These are phyloP conservation scores for Cyclostephanos invisitatus DNA, from an alignment of 108 stramenopile genomes.

Conservation along the genomic window DNA sequence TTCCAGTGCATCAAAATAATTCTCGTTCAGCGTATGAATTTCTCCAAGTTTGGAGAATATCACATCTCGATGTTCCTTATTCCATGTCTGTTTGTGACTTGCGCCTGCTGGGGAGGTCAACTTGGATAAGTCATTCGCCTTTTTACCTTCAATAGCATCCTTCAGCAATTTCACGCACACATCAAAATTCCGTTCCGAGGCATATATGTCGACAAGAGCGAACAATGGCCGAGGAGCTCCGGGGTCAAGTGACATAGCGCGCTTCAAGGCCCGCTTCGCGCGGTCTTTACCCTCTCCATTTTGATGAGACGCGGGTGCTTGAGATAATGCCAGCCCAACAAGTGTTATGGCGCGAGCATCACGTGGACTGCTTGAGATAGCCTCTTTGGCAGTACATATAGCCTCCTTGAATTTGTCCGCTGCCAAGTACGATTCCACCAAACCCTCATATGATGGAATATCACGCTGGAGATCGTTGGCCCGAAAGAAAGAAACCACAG, in stretches of 20 bases:
- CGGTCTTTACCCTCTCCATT: slow-evolving; percentile 62
- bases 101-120: slow-evolving; percentile 8
- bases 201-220: slow-evolving; percentile 68
- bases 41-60: slow-evolving; percentile 74
- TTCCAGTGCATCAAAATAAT: slow-evolving; percentile 71
- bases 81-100: slow-evolving; percentile 28
- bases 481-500: slow-evolving; percentile 74
- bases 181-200: slow-evolving; percentile 64
- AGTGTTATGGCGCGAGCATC: slow-evolving; percentile 81
- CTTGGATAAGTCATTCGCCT: slow-evolving; percentile 22
- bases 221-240: slow-evolving; percentile 69
- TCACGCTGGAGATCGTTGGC: slow-evolving; percentile 76
- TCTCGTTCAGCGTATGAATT: slow-evolving; percentile 64
- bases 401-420: slow-evolving; percentile 78
- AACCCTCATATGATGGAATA: slow-evolving; percentile 74
- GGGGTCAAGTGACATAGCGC: slow-evolving; percentile 72
- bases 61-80: slow-evolving; percentile 47
- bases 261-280: slow-evolving; percentile 78
- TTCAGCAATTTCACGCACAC: slow-evolving; percentile 64
- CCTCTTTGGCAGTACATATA: slow-evolving; percentile 80
- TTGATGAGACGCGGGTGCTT: slow-evolving; percentile 40
- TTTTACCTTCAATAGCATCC: slow-evolving; percentile 63
- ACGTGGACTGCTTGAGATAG: slow-evolving; percentile 67
- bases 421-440: slow-evolving; percentile 79
- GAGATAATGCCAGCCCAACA: slow-evolving; percentile 78